Evolutionary conservation across 192 early-diverging fungal species (phyloP), one percentile per base, ranked within the genome.

Genomic region (Coemansia sp.): DNA sequence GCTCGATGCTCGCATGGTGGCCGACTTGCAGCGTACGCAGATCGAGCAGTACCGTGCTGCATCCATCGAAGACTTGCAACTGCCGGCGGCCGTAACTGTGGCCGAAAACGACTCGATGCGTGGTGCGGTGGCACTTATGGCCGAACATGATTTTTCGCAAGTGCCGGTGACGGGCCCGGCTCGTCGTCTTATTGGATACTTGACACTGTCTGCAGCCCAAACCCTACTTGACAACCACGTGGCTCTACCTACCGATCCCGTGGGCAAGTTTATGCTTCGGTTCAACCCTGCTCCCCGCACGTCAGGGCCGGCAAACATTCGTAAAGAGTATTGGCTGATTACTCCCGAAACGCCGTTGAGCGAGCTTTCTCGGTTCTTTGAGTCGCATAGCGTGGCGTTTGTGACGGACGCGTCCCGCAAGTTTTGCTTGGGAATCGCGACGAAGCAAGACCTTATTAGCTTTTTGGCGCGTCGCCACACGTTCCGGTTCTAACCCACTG

Each of bases 81-180:
- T 94, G 10, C 91, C 91, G 0, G 88, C 87, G 0, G 92, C 93
- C 1, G 85, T 93, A 1, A 85, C 89, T 14, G 85, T 94, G 6
- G 65, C 84, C 12, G 85, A 85, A 23, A 72, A 64, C 25, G 76
- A 86, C 39, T 65, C 85, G 2, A 70, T 91, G 19, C 80, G 84
- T 1, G 73, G 83, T 11, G 92, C 93, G 5, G 53, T 91, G 19
- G 87, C 87, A 41, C 63, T 92, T 61, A 94, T 94, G 93, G 38
- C 86, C 22, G 85, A 89, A 27, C 78, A 91, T 24, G 92, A 94
- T 55, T 94, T 88, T 74, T 94, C 93, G n/a, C 93, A 94, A 72
- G 64, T 94, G 48, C 93, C 92, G 0, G 91, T 93, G 2, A 80
- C 91, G 29, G 81, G 85, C 60, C 57, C 82, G 0, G 80, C 85